Evolutionary conservation across 768 basidiomycete genomes (phyloP), one percentile per base, ranked within the genome.

Genomic region (Pholiota microspora): DNA sequence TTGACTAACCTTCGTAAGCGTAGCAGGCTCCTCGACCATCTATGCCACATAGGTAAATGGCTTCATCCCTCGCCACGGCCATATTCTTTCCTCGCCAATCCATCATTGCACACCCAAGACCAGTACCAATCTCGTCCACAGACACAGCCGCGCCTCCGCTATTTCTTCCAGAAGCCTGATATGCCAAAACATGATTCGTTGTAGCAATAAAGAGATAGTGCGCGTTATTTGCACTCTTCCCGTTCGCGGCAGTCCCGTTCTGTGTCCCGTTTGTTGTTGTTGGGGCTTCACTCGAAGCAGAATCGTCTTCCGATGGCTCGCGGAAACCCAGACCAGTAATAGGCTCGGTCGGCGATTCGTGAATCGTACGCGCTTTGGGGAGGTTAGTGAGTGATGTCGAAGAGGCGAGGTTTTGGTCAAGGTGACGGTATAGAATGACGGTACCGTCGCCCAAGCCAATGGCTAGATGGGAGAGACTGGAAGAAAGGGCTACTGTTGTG

Each of bases 401-500:
- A 44, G 90, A 83, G 2, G 86, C 80, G 29, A 96, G 76, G 1
- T 94, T 94, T 66, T 98, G 94, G 67, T 95, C 88, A 16, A 98
- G 76, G 64, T 98, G 92, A 6, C 92, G 85, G 67, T 92, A 96
- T 13, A 97, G 77, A 7, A 98, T 78, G 13, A 97, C 95, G 0
- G 91, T 91, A 23, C 97, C 97, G 64, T 98, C 95, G 5, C 86
- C 94, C n/a, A 98, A 81, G 12, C 95, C 97, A 35, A 98, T 82
- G 5, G 95, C 88, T 23, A 99, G 83, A 67, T 94, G 91, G 0
- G 90, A 83, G 3, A 97, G 77, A 15, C 81, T 80, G 5, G 83
- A 72, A 0, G 95, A 89, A 18, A 94, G 73, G 0, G 94, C 91
- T 36, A 97, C 74, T 1, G 88, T 82, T 2, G 92, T 85, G 9